Conservation (phyloP, 2,329 filamentous ascomycete genomes). For the Trichoderma guizhouense region DNA sequence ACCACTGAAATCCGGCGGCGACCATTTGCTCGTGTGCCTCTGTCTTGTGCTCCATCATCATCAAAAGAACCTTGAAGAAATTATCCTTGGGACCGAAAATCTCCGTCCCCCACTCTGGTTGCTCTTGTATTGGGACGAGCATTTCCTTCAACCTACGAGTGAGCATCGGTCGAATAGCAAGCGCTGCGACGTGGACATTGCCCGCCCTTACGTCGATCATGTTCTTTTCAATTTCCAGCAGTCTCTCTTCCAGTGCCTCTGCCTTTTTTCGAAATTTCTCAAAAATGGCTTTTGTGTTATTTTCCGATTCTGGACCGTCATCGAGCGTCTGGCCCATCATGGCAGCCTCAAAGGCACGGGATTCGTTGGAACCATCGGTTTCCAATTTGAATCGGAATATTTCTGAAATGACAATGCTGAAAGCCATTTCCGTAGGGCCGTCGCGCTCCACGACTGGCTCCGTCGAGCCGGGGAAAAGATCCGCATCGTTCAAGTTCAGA, state of each 20-base stretch:
- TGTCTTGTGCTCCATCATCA: constrained; percentile 46
- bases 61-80: constrained; percentile 53
- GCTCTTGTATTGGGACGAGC: constrained; percentile 44
- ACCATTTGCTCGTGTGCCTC: constrained; percentile 42
- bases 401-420: constrained; percentile 49
- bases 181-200: constrained; percentile 49
- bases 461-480: constrained; percentile 52
- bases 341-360: constrained; percentile 47
- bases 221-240: constrained; percentile 46
- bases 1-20: constrained; percentile 53
- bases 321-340: constrained; percentile 44
- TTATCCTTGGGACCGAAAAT: constrained; percentile 49
- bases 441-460: constrained; percentile 50
- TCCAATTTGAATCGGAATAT: constrained; percentile 48
- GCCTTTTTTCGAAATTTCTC: constrained; percentile 43
- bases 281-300: constrained; percentile 26
- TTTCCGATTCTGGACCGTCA: constrained; percentile 25
- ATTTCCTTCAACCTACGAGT: constrained; percentile 49
- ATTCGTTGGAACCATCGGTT: constrained; percentile 40
- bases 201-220: constrained; percentile 52
- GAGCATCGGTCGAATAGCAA: constrained; percentile 46
- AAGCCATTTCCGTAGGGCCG: constrained; percentile 60
- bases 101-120: constrained; percentile 49
- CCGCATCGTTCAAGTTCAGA: constrained; percentile 56
- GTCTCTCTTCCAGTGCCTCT: constrained; percentile 39